Evolutionary conservation across 2,329 filamentous ascomycete species (phyloP), one percentile per base, ranked within the genome.

Genomic region (Epichloe typhina): DNA sequence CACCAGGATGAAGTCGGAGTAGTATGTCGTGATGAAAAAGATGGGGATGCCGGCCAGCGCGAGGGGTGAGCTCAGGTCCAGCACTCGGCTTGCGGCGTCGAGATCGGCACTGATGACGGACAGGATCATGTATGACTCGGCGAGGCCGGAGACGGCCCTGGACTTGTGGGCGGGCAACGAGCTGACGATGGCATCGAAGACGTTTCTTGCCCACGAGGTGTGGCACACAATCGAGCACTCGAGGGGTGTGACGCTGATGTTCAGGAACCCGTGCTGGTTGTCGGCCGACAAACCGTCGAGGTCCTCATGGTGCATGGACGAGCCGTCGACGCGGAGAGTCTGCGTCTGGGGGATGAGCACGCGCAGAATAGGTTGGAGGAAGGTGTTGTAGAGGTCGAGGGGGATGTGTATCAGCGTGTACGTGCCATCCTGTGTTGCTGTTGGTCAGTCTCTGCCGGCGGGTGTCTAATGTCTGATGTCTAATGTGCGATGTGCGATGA

Each of bases 11-110:
- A 95, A 97, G 70, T 98, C 91, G 36, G 87, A 93, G 69, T 95
- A 97, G 69, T 97, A 98, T 35, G 89, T 96, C 3, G 91, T 96
- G 65, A 96, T 95, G 76, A 97, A 97, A 73, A 97, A 96, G 62
- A 98, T 95, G 49, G 91, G 87, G 49, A 97, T 93, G 59, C 88
- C 88, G 47, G 91, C 91, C 64, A 96, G 76, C 31, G 93, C 91
- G 35, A 97, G 75, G 5, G 91, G 93, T 49, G 84, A 90, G 7
- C 90, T 96, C 54, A 98, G 69, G 62, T 97, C 91, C 59, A 96
- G 79, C 6, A 98, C 91, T 51, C 90, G 80, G 59, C 90, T 88
- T 6, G 89, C 90, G 9, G 91, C 90, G 63, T 96, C 90, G 59
- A 95, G 82, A 7, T 90, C 89, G 58, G 90, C 86, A 55, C 87